A percentile compares a stretch with the other conserved stretches of the same genome.
Evolutionary conservation across 208 protist genomes (phyloP).

Genomic region (Acanthamoeba culbertsoni): DNA sequence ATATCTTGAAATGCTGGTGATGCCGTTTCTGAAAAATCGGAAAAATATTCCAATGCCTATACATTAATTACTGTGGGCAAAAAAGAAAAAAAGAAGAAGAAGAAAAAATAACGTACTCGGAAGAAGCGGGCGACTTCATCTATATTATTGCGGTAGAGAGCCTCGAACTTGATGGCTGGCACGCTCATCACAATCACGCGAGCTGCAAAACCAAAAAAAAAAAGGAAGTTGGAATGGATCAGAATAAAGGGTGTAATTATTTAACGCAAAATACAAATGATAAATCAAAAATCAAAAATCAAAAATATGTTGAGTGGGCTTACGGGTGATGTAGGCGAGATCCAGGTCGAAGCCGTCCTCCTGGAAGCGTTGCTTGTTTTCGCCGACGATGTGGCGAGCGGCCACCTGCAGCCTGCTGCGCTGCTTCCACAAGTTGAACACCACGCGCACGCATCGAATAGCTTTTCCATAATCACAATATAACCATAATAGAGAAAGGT

Average conservation of each 20-base stretch:
- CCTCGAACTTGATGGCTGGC: conserved; percentile 12
- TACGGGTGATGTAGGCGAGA: conserved; percentile 66
- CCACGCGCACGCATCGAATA: background rate
- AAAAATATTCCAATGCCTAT: background rate
- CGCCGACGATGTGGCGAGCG: conserved; percentile 64
- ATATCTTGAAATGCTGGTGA: conserved; percentile 26
- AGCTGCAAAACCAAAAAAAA: background rate
- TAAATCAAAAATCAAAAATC: background rate
- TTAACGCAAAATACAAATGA: background rate
- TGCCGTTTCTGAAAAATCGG: background rate
- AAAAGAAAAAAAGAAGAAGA: background rate
- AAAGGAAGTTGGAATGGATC: background rate
- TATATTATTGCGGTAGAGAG: conserved; percentile 53
- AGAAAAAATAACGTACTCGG: no score
- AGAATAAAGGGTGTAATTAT: background rate
- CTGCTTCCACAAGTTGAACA: background rate
- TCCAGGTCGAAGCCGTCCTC: conserved; percentile 77
- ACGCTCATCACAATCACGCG: conserved; percentile 54
- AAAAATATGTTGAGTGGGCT: no score
- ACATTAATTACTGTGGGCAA: background rate
- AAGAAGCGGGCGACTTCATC: conserved; percentile 51
- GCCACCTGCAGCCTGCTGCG: conserved; percentile 54
- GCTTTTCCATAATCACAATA: no score
- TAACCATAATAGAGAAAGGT: no score
- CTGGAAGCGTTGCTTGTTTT: conserved; percentile 78